phyloP scores from a whole-genome alignment of 2,329 filamentous ascomycete species.

The Fusarium equiseti region DNA sequence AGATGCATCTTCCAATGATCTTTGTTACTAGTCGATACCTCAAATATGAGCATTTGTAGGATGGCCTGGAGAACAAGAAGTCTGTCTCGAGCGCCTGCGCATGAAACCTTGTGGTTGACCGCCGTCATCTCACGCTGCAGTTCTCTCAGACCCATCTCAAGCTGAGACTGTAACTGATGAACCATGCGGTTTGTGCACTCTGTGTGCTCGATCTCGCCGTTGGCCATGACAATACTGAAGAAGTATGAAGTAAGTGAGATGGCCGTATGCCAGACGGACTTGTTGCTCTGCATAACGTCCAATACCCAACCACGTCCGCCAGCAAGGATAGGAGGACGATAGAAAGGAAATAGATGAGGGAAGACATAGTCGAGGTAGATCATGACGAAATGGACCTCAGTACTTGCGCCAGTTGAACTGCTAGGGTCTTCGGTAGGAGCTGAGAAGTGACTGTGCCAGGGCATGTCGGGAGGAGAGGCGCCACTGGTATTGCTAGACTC shows the following conservation, averaged over 20 bases:
- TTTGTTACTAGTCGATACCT: conserved; percentile 59
- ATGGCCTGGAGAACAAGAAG: conserved; percentile 63
- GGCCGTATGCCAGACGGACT: conserved; percentile 68
- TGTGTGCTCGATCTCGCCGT: conserved; percentile 50
- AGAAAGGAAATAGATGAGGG: conserved; percentile 73
- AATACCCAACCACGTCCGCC: conserved; percentile 73
- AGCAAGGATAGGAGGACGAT: conserved; percentile 66
- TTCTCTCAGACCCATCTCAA: conserved; percentile 59
- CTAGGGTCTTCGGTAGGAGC: conserved; percentile 39
- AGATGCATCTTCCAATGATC: conserved; percentile 64
- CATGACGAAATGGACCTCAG: conserved; percentile 62
- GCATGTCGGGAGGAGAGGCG: conserved; percentile 50
- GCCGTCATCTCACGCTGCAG: conserved; percentile 58
- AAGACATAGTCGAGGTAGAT: conserved; percentile 73
- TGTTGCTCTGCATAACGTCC: conserved; percentile 67
- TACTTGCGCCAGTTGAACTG: conserved; percentile 41
- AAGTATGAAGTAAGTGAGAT: conserved; percentile 70
- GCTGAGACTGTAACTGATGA: conserved; percentile 57
- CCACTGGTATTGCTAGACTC: conserved; percentile 49
- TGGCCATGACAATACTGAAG: conserved; percentile 60
- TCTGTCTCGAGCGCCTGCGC: conserved; percentile 50
- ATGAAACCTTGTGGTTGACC: conserved; percentile 51
- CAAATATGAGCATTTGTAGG: conserved; percentile 66
- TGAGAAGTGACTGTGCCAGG: conserved; percentile 51
- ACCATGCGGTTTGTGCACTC: conserved; percentile 54